phyloP scores from a whole-genome alignment of 768 basidiomycete genomes.

The Gyrodon lividus region DNA sequence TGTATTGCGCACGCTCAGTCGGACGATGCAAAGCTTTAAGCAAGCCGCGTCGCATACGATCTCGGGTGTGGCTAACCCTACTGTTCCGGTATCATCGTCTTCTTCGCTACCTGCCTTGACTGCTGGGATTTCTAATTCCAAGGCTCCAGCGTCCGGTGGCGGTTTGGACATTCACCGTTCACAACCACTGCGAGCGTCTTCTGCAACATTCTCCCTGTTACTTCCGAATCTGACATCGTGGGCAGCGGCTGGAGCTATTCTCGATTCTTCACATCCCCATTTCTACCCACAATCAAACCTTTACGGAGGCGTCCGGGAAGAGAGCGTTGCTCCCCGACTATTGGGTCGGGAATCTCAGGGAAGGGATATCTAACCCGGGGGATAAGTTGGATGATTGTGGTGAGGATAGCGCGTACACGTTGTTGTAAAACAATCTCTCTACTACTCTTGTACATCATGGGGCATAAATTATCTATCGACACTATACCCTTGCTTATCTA shows the following conservation, averaged over 20 bases:
- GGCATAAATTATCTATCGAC: slow-evolving; percentile 8
- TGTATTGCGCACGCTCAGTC: slow-evolving; percentile 53
- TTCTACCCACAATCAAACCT: background rate
- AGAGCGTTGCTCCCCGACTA: slow-evolving; percentile 22
- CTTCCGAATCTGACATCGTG: slow-evolving; percentile 37
- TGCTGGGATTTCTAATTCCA: slow-evolving; percentile 1
- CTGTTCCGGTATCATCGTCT: slow-evolving; percentile 7
- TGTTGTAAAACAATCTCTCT: background rate
- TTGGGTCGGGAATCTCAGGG: slow-evolving; percentile 26
- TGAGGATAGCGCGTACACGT: background rate
- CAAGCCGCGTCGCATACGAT: slow-evolving; percentile 31
- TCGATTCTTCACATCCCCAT: slow-evolving; percentile 17
- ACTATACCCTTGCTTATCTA: slow-evolving; percentile 1
- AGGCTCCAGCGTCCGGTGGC: slow-evolving; percentile 1
- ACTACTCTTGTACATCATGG: background rate
- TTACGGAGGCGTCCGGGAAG: slow-evolving; percentile 14
- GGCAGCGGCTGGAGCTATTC: slow-evolving; percentile 27
- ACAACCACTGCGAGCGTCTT: slow-evolving; percentile 21
- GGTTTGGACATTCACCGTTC: slow-evolving; percentile 11
- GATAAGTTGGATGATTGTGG: background rate
- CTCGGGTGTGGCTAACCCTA: slow-evolving; percentile 17
- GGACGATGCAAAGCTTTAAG: slow-evolving; percentile 52
- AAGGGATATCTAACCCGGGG: slow-evolving; percentile 21
- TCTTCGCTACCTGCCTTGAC: slow-evolving; percentile 11
- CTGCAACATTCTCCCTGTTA: slow-evolving; percentile 25